Conservation (phyloP, 2,329 filamentous ascomycete genomes). For the Pseudogymnoascus sp. region DNA sequence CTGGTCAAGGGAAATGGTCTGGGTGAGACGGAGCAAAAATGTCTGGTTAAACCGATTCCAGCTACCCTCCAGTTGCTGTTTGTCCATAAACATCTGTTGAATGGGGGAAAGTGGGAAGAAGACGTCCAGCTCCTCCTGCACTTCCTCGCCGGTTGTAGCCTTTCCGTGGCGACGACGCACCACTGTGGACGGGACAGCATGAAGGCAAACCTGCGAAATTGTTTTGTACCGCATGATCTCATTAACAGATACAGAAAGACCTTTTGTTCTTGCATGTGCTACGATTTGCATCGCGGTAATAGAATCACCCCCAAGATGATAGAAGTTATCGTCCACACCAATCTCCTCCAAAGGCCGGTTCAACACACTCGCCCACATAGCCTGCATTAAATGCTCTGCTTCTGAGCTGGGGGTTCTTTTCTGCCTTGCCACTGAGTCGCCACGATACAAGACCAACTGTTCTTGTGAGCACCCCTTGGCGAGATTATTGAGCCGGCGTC, state of each 20-base stretch:
- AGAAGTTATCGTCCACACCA: conserved; percentile 8
- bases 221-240: not conserved
- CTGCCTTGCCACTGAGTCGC: conserved; percentile 10
- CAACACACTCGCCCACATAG: not conserved
- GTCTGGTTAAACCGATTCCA: conserved; percentile 24
- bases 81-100: conserved; percentile 22
- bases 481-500: not conserved
- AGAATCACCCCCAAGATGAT: conserved; percentile 16
- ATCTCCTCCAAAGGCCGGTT: not conserved
- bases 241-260: not conserved
- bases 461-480: not conserved
- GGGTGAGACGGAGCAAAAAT: conserved; percentile 17
- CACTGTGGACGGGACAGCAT: not conserved
- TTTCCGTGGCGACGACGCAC: not conserved
- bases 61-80: conserved; percentile 11
- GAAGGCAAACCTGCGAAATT: not conserved
- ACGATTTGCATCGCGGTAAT: conserved; percentile 21
- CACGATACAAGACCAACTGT: conserved; percentile 12
- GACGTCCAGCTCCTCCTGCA: conserved; percentile 11
- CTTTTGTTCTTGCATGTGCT: conserved; percentile 10
- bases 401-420: not conserved
- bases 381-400: not conserved
- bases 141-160: not conserved
- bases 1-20: not conserved
- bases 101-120: conserved; percentile 22